These are phyloP conservation scores for Tremella fuciformis DNA, from an alignment of 768 basidiomycete species.

Conservation along the genomic window DNA sequence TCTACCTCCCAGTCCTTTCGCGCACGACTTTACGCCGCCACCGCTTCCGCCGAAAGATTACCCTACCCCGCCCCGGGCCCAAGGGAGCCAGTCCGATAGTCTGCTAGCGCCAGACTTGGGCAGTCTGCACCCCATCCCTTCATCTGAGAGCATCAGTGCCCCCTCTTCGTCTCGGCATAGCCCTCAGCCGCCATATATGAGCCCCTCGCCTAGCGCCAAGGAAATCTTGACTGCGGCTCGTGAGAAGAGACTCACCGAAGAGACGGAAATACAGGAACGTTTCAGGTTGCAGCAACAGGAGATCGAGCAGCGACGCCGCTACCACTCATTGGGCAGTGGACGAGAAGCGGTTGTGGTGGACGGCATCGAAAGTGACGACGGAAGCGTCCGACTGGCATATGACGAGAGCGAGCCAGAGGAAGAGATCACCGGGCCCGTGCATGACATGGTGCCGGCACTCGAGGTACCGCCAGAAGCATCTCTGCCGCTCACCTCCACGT, in stretches of 20 bases:
- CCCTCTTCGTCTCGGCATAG: not conserved
- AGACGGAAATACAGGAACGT: slow-evolving; percentile 35
- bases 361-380: slow-evolving; percentile 16
- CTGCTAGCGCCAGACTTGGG: not conserved
- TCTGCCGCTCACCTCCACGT: too few relatives aligned
- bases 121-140: not conserved
- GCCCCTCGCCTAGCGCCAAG: slow-evolving; percentile 33
- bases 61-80: slow-evolving; percentile 1
- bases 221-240: slow-evolving; percentile 23
- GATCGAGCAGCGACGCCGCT: slow-evolving; percentile 2
- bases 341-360: slow-evolving; percentile 7
- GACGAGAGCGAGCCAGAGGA: slow-evolving; percentile 28
- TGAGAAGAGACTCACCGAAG: slow-evolving; percentile 25
- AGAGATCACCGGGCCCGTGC: not conserved
- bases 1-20: not conserved
- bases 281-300: slow-evolving; percentile 33
- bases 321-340: slow-evolving; percentile 9
- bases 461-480: not conserved
- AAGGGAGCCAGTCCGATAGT: slow-evolving; percentile 6
- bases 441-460: not conserved
- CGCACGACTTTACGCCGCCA: slow-evolving; percentile 3
- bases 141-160: slow-evolving; percentile 1
- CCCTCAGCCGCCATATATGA: slow-evolving; percentile 5
- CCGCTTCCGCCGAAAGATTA: slow-evolving; percentile 10
- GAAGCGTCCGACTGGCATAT: slow-evolving; percentile 39